phyloP scores from a whole-genome alignment of 2,329 filamentous ascomycete genomes.

The Paracorniculantispora psalliotae region DNA sequence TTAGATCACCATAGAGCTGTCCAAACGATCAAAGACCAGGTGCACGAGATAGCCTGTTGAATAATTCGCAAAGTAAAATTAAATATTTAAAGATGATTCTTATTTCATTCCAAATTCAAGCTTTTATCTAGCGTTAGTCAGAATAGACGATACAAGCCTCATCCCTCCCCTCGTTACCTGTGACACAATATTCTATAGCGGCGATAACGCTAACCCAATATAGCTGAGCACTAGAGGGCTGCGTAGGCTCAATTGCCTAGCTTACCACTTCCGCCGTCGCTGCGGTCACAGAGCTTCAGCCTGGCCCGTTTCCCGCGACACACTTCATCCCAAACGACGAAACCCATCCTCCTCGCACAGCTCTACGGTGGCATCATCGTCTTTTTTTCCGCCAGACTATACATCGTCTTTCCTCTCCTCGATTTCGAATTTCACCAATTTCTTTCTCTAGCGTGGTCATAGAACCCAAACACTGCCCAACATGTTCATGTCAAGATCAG shows the following conservation, averaged over 20 bases:
- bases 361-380: background rate
- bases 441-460: background rate
- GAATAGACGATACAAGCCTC: no score
- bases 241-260: constrained; percentile 15
- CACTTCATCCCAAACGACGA: background rate
- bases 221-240: constrained; percentile 1
- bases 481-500: constrained; percentile 99
- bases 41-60: no score
- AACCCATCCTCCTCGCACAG: background rate
- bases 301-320: background rate
- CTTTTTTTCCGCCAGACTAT: background rate
- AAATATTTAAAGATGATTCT: background rate
- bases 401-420: background rate
- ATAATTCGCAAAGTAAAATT: background rate
- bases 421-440: background rate
- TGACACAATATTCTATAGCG: background rate
- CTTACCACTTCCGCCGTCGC: constrained; percentile 4
- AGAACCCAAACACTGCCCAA: constrained; percentile 41
- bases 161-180: background rate
- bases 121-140: no score
- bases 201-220: background rate
- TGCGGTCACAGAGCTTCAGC: constrained; percentile 11
- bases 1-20: background rate
- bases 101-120: background rate
- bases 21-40: no score